These are phyloP conservation scores for Colletotrichum lindemuthianum DNA, from an alignment of 2,329 filamentous ascomycete genomes.

Conservation along the genomic window DNA sequence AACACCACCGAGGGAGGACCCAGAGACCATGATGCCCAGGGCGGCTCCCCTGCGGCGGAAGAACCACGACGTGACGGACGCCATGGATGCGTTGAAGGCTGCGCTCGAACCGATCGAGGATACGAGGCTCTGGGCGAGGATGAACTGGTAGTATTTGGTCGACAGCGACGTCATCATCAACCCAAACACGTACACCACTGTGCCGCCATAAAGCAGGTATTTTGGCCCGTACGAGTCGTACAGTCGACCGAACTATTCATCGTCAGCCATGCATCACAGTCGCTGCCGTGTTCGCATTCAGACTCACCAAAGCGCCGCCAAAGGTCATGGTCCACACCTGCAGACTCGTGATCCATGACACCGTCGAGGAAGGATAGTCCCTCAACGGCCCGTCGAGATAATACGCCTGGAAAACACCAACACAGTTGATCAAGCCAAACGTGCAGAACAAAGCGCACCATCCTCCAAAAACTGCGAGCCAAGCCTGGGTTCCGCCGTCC, in stretches of 20 bases:
- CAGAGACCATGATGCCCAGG: constrained; percentile 63
- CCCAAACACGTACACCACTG: constrained; percentile 68
- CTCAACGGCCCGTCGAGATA: constrained; percentile 61
- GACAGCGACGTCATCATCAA: constrained; percentile 72
- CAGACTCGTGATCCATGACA: constrained; percentile 69
- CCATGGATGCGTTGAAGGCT: constrained; percentile 55
- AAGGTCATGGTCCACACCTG: constrained; percentile 61
- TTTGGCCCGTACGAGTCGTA: constrained; percentile 74
- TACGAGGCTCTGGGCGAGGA: constrained; percentile 55
- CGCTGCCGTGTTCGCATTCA: constrained; percentile 36
- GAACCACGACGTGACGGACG: constrained; percentile 62
- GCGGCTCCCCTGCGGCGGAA: constrained; percentile 60
- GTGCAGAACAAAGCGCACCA: constrained; percentile 56
- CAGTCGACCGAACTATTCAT: constrained; percentile 61
- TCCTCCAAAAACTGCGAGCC: constrained; percentile 63
- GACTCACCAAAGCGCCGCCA: constrained; percentile 58
- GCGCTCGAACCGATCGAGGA: constrained; percentile 53
- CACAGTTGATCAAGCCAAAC: constrained; percentile 55
- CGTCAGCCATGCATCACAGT: neutral
- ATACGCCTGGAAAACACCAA: constrained; percentile 69
- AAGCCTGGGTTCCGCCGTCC: constrained; percentile 67
- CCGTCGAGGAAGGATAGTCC: constrained; percentile 58
- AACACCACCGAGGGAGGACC: constrained; percentile 64
- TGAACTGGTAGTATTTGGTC: constrained; percentile 55
- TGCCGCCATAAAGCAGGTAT: constrained; percentile 63